Percentiles rank a stretch among this genome's conserved stretches.
Conservation (phyloP, 805 yeast species). For the Candida hungchunana region DNA sequence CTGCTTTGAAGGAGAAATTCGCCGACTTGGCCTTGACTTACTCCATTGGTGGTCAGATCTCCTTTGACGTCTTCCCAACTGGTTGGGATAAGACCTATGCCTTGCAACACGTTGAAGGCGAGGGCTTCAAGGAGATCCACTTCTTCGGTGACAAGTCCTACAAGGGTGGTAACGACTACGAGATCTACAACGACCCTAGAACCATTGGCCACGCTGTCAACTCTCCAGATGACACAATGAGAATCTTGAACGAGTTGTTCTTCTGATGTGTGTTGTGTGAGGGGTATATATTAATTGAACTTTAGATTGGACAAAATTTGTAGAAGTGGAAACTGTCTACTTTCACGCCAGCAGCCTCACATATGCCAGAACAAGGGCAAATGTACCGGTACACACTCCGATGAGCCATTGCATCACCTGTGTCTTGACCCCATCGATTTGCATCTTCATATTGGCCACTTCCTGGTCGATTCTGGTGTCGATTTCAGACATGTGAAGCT, state of each 20-base stretch:
- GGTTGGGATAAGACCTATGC: constrained; percentile 99
- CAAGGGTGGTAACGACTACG: constrained; percentile 98
- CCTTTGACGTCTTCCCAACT: constrained; percentile 99
- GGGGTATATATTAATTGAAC: background rate
- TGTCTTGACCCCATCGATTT: constrained; percentile 90
- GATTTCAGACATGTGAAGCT: constrained; percentile 89
- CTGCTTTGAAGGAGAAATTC: constrained; percentile 78
- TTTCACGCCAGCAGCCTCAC: constrained; percentile 66
- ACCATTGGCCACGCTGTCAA: constrained; percentile 94
- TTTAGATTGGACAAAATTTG: too few relatives aligned
- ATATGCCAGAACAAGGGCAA: constrained; percentile 89
- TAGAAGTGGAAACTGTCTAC: too few relatives aligned
- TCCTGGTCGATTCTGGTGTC: constrained; percentile 95
- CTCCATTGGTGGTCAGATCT: constrained; percentile 99
- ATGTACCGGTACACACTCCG: constrained; percentile 97
- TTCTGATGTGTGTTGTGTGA: constrained; percentile 10
- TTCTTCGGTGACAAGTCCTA: constrained; percentile 98
- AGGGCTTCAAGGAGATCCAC: constrained; percentile 84
- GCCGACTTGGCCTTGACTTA: constrained; percentile 82
- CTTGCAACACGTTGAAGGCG: constrained; percentile 83
- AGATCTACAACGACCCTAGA: constrained; percentile 88
- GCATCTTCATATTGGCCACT: constrained; percentile 89
- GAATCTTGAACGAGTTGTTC: constrained; percentile 80
- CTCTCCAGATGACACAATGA: constrained; percentile 84
- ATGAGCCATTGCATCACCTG: constrained; percentile 98